Evolutionary conservation across 1,284 basidiomycete genomes (phyloP), one percentile per base, ranked within the genome.

Genomic region (Ceratobasidium sp.): DNA sequence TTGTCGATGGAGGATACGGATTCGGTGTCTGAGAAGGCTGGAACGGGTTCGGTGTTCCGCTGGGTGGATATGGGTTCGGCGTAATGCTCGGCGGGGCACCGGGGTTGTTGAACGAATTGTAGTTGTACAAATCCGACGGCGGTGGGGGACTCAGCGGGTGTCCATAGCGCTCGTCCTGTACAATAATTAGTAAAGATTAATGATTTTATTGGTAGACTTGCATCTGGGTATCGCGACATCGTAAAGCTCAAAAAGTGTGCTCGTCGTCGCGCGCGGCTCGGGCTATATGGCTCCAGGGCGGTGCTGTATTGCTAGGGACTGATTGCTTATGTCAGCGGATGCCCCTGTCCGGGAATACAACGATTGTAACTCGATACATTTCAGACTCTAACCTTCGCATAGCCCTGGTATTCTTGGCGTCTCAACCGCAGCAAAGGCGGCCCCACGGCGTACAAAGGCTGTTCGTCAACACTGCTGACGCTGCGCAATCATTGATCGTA

Each of bases 151-250:
- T 58, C 41, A 70, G 35, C 7, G 67, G 67, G 55, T 70, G 67
- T 59, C 67, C 43, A 44, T 70, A 70, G 43, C 41, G 67, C 38
- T 70, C 55, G 32, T 70, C 67, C 67, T 70, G 26, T 5, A 43
- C 21, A 41, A 35, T 30, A 2, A 49, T 59, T 41, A 70, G 44
- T 30, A 57, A 5, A 30, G 43, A 3, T 41, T 23, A 18, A 26
- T 5, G 2, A 49, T 23, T 46, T 11, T 43, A 35, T 23, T 28
- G 21, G 26, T 23, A 1, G 44, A 57, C 67, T 49, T 47, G 32
- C 67, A 57, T 70, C 55, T 16, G 67, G 67, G 32, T 70, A 70
- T 55, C 67, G 41, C 55, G 67, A 70, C 67, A 70, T 70, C 21
- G 67, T 28, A 41, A 21, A 5, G 35, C 35, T 38, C 35, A 47